Evolutionary conservation across 331 rosid genomes (phyloP), one percentile per base, ranked within the genome.

Genomic region (Telfairia occidentalis): DNA sequence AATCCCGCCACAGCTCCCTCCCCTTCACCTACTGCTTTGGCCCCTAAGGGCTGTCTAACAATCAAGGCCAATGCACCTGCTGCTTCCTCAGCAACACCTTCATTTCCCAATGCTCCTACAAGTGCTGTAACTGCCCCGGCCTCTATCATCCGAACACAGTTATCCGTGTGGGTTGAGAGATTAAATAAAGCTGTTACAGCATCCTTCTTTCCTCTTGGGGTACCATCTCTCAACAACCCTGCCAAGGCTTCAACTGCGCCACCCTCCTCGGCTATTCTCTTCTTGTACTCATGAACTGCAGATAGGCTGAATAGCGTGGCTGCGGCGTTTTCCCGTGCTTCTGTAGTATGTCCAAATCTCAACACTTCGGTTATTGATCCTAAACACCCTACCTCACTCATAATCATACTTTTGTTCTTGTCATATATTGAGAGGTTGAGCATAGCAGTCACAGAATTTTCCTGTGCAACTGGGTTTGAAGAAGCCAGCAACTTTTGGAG

Each of bases 271-370:
- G 96, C 97, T 52, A 94, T 94, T 84, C 85, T 87, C 89, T 89
- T 94, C 89, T 94, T 94, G 67, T 88, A 86, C 58, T 82, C 96
- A 59, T 94, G 98, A 26, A 94, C 98, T 0, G 98, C 92, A 3
- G 98, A 94, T 66, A 94, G 89, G 81, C 98, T 94, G 82, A 94
- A 94, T 86, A 94, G 82, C 4, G 98, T 94, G 1, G 98, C 98
- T 4, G 98, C 98, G 5, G 98, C 96, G 50, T 94, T 94, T 76
- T 94, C 98, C 88, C 92, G 86, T 28, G 96, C 96, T 74, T 94
- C 98, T 23, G 90, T 91, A 23, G 96, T 91, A 75, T 84, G 97
- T 11, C 98, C 98, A 19, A 81, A 88, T 82, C 88, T 83, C 83
- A 94, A 78, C 26, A 94, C 98, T 69, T 87, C 70, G 9, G 92